Evolutionary conservation across 78 protist species (phyloP), one percentile per base, ranked within the genome.

Genomic region (Dictyostelium purpureum): DNA sequence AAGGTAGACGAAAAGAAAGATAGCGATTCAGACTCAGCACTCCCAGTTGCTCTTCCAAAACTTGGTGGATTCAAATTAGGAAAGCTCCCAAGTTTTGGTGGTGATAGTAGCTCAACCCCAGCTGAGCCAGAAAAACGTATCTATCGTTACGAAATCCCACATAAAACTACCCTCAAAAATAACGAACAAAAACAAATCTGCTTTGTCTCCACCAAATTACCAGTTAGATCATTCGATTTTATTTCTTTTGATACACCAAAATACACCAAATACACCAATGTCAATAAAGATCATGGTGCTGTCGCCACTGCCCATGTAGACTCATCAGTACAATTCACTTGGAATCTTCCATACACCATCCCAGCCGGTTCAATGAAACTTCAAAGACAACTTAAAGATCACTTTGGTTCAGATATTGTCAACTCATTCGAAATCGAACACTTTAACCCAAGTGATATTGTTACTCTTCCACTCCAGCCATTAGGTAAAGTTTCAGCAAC

Each of bases 321-420:
- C 67, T 73, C 82, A 4, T 56, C 92, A 2, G 56, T 85, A 2
- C 56, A 51, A 19, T 74, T 85, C 43, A 70, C 38, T 5, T 85
- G 80, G 92, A n/a, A 52, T 38, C 4, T 71, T 5, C 83, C 83
- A 85, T 73, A 38, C 49, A 19, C 83, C 16, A 37, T 85, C 1
- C 92, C 92, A 56, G 82, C 67, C 1, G 92, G 92, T 74, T 26
- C 54, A 61, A 61, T 85, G 78, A 85, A 70, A 38, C 43, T 85
- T 11, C 92, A 73, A 74, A 47, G 92, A 42, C 70, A 85, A 42
- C 38, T 37, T 54, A 85, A 85, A 24, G 92, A 85, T 59, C 28
- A 24, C 12, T 85, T 73, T 10, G 92, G 92, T 24, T 70, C 92
- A 0, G 92, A 85, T 59, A 85, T 85, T 59, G 47, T 85, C 52